These are phyloP conservation scores for Fraxinus angustifolia DNA, from an alignment of 305 asterid genomes.

Conservation along the genomic window DNA sequence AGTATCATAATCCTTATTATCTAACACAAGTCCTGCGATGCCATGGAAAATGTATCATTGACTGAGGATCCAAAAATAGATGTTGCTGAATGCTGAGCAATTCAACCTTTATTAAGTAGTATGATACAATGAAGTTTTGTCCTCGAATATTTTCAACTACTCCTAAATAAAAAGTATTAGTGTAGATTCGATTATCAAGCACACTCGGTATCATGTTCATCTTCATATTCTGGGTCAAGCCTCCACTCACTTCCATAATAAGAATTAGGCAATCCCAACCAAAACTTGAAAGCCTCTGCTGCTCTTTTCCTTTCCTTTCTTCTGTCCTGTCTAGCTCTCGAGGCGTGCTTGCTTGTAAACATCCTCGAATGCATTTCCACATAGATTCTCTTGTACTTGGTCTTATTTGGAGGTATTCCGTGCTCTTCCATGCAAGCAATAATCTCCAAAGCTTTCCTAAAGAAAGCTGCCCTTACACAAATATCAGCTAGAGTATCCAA, in stretches of 20 bases:
- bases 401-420: slow-evolving; percentile 78
- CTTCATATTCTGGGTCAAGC: slow-evolving; percentile 48
- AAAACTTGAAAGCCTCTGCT: slow-evolving; percentile 95
- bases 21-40: background rate
- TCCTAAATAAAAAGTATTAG: slow-evolving; percentile 12
- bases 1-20: background rate
- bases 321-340: slow-evolving; percentile 79
- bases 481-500: slow-evolving; percentile 83
- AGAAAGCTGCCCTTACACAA: slow-evolving; percentile 93
- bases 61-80: background rate
- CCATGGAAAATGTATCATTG: background rate
- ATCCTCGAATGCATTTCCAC: slow-evolving; percentile 99
- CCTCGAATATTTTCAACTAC: background rate
- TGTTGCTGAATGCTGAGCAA: background rate
- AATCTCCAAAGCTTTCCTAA: slow-evolving; percentile 82
- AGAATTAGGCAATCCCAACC: slow-evolving; percentile 93
- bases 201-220: slow-evolving; percentile 32
- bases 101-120: background rate
- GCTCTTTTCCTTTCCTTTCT: slow-evolving; percentile 87
- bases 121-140: background rate
- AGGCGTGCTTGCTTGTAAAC: slow-evolving; percentile 98
- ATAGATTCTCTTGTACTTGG: slow-evolving; percentile 81
- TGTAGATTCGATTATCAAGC: slow-evolving; percentile 12
- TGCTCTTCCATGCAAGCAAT: slow-evolving; percentile 89
- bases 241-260: slow-evolving; percentile 89